Evolutionary conservation across 2,329 filamentous ascomycete species (phyloP), one percentile per base, ranked within the genome.

Genomic region (Endoconidiophora polonica): DNA sequence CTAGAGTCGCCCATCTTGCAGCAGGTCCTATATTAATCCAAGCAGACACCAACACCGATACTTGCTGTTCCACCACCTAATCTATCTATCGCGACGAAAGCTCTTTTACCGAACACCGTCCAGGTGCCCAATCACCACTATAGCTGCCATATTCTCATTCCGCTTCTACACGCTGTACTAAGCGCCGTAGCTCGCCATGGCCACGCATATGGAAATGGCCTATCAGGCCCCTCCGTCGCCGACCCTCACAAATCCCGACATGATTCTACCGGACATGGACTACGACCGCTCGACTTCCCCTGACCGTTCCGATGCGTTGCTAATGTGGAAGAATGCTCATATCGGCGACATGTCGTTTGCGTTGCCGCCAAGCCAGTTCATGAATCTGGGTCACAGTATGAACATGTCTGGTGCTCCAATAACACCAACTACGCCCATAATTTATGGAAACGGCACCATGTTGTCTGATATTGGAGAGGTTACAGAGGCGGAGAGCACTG

Each of bases 171-270:
- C 50, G 29, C 50, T 22, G 20, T n/a, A 41, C 14, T 43, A 38
- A 24, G n/a, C 23, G 51, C 41, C 50, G 52, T 48, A 18, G 50
- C 50, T 48, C 52, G 54, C 51, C 49, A 58, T 50, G 57, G 56
- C 57, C 54, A 49, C 53, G 53, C 53, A 54, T 44, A 55, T 58
- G 44, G 55, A 56, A 36, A 54, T 62, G 55, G 60, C 63, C 36
- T 71, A 73, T 57, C 63, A 68, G 16, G 61, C 70, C 42, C 79
- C 83, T 55, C 78, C 77, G 10, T 93, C 86, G 53, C 88, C 88
- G 44, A 94, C 88, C 2, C 69, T 95, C 59, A 93, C 86, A 50
- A 93, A 94, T 63, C 86, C 87, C 48, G 88, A 94, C 63, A 88
- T 94, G 86, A 94, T 95, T 59, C 69, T 95, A 48, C 88, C 88